Conservation (phyloP, 208 protist genomes). For the Leishmania tropica region DNA sequence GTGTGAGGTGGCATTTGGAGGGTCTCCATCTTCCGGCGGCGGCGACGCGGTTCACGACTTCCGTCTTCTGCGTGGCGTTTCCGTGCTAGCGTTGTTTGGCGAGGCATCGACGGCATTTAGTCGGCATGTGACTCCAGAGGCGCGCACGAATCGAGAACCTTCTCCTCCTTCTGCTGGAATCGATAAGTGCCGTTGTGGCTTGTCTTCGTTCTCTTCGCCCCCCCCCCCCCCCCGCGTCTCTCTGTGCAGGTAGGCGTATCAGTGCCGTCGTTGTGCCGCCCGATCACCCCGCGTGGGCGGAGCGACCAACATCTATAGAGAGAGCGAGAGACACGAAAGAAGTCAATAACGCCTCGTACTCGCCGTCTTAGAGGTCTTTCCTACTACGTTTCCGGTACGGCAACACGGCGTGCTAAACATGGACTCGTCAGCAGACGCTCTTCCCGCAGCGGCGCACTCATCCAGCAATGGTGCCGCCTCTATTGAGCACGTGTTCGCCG, state of each 20-base stretch:
- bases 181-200: too few species aligned
- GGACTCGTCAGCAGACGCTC: conserved; percentile 3
- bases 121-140: neutral
- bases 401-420: neutral
- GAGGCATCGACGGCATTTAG: neutral
- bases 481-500: conserved; percentile 67
- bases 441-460: neutral
- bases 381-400: neutral
- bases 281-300: neutral
- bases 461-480: conserved; percentile 6
- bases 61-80: neutral
- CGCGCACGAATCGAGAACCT: neutral
- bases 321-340: neutral
- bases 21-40: neutral
- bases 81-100: neutral
- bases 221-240: neutral
- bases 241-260: neutral
- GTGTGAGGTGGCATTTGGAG: neutral
- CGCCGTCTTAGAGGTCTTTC: neutral
- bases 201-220: neutral
- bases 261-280: neutral
- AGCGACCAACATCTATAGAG: neutral
- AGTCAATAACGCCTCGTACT: neutral
- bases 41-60: neutral
- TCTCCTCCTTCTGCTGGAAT: neutral